Conservation (phyloP, 495 filamentous ascomycete genomes). For the Podospora tetraspora region DNA sequence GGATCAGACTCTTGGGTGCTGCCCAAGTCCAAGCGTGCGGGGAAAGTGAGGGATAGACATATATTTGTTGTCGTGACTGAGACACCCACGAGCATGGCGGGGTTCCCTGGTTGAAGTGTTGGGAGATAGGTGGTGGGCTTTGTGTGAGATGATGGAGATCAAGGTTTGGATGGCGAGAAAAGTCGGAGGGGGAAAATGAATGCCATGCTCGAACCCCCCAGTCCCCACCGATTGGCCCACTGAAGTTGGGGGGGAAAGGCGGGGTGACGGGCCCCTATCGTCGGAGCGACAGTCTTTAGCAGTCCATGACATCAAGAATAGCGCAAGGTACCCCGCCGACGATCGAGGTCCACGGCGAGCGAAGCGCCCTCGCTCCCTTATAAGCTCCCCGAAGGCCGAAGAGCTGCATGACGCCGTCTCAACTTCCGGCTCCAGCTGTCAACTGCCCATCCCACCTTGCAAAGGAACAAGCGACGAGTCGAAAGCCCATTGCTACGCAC, state of each 20-base stretch:
- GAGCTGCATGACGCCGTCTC: not conserved
- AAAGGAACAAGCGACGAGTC: not conserved
- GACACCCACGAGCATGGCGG: no score
- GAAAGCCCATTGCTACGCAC: not conserved
- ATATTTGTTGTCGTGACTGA: no score
- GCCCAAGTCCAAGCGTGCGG: not conserved
- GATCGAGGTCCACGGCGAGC: not conserved
- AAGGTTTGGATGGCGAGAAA: not conserved
- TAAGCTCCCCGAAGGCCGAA: not conserved
- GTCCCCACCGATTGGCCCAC: not conserved
- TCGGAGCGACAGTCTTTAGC: not conserved
- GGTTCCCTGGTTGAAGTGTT: not conserved
- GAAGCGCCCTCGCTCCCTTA: no score
- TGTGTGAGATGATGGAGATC: not conserved
- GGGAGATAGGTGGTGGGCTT: not conserved
- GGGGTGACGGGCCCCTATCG: not conserved
- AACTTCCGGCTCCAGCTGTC: not conserved
- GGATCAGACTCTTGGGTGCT: not conserved
- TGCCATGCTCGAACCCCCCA: not conserved
- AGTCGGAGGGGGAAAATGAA: not conserved
- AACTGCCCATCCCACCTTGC: not conserved
- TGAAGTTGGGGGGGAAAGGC: not conserved
- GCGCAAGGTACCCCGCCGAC: not conserved
- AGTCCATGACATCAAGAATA: not conserved
- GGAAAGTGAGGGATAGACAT: not conserved